Evolutionary conservation across 495 filamentous ascomycete genomes (phyloP).

Genomic region (Bacidia gigantensis): DNA sequence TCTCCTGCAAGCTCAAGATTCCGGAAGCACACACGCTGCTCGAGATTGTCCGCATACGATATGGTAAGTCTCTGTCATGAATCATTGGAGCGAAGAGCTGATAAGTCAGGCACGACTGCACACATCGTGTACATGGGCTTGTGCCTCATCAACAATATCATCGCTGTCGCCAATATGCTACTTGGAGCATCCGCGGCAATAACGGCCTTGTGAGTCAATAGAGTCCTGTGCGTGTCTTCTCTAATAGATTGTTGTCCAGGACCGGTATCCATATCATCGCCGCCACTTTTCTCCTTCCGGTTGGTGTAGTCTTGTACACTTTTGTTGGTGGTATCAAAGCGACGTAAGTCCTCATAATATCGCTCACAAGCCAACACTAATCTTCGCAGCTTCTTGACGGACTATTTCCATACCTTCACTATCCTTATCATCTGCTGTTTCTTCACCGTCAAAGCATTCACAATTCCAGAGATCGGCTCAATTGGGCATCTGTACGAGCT

Average conservation of each 20-base stretch:
- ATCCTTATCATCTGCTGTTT: conserved; percentile 29
- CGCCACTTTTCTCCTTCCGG: conserved; percentile 30
- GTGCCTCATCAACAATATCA: conserved; percentile 32
- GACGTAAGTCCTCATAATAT: conserved; percentile 13
- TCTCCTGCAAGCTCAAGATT: conserved; percentile 30
- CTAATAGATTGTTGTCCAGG: not conserved
- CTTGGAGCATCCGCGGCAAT: conserved; percentile 31
- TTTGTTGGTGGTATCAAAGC: conserved; percentile 30
- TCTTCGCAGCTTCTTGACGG: conserved; percentile 11
- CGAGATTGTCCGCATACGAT: conserved; percentile 25
- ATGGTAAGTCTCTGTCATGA: not conserved
- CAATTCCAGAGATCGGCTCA: conserved; percentile 30
- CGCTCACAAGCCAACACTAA: not conserved
- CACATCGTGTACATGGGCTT: conserved; percentile 30
- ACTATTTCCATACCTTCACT: conserved; percentile 34
- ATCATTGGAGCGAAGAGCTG: conserved; percentile 25
- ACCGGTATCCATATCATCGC: conserved; percentile 36
- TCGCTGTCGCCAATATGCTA: conserved; percentile 28
- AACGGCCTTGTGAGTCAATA: conserved; percentile 15
- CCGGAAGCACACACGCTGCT: conserved; percentile 30
- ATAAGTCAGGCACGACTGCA: conserved; percentile 24
- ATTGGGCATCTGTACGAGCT: conserved; percentile 34
- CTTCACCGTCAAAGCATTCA: conserved; percentile 36
- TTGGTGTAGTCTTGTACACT: conserved; percentile 30
- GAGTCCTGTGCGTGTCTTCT: not conserved